Evolutionary conservation across 2,329 filamentous ascomycete species (phyloP), one percentile per base, ranked within the genome.

Genomic region (Xylariaceae sp.): DNA sequence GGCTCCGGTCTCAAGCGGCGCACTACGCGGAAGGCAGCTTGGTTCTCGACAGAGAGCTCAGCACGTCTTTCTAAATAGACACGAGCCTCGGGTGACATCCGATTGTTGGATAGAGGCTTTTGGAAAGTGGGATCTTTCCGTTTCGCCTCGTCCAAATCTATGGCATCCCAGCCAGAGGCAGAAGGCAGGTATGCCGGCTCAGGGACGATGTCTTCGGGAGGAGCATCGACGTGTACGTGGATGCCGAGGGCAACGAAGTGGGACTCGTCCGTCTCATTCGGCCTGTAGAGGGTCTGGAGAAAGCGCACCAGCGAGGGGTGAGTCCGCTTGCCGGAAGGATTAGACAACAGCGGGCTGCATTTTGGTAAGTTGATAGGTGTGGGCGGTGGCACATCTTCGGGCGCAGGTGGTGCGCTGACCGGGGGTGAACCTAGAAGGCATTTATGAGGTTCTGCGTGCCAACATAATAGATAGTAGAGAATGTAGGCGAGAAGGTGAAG

Each of bases 21-120:
- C 57, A 87, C 79, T 1, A 82, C 83, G 30, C 83, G 80, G 68
- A 85, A 88, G 6, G 84, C 85, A 47, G 80, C 76, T 48, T 82
- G 78, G 62, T 88, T 88, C 23, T 74, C 65, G 56, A 79, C 77
- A 13, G 78, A 79, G 6, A 88, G 77, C 72, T 87, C 84, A 44
- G 76, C 77, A 65, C 77, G 78, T 55, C 84, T 81, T 62, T 88
- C 85, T 8, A 82, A 69, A 64, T 85, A 88, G 47, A 79, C 77
- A 57, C 80, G 77, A 53, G 80, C 80, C 44, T 84, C 84, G 1
- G 85, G 84, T 1, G 82, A 83, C 17, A 76, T 66, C 56, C 76
- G 80, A 23, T 81, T 81, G 56, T 81, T 85, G 64, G 75, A 80
- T 51, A 87, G 71, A 3, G 73, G 76, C 34, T 64, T 73, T 15